Evolutionary conservation across 345 rosid genomes (phyloP), one percentile per base, ranked within the genome.

Genomic region (Dovyalis caffra): DNA sequence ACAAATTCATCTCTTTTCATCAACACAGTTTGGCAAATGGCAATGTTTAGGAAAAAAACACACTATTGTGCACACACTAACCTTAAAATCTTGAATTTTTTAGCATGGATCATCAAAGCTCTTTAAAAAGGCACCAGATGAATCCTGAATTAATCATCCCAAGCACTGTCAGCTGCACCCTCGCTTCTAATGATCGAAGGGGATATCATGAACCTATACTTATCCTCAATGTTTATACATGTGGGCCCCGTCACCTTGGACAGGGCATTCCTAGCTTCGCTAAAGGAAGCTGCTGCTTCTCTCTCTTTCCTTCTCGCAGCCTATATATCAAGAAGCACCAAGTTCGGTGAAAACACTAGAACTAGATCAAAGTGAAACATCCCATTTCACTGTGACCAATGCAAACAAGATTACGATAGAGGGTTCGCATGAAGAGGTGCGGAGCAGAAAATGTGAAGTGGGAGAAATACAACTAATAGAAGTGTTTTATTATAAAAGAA

Each of bases 151-250:
- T 64, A 80, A 63, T 83, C 86, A 72, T 80, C 86, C 84, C 84
- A 83, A 31, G 82, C 86, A 60, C 86, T 78, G 75, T 83, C 86
- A 33, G 86, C 86, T 2, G 78, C 75, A 69, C 86, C 86, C 66
- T 71, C 80, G 37, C 71, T 67, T 69, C 72, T 78, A 45, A 72
- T 73, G 58, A 32, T 68, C 49, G 84, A 69, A 32, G 80, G 67
- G 10, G 84, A 78, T 61, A 80, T 66, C 86, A 83, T 83, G 70
- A 80, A 83, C 70, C 71, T 80, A 63, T 83, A 83, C 72, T 80
- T 83, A 67, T 80, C 86, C 74, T 83, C 86, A 35, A 83, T 77
- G 76, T 77, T 83, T n/a, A 75, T 73, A 31, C 79, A 63, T 2
- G 72, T 25, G 49, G 80, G 35, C 33, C 77, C 84, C 25, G 26